Percentiles rank a stretch among this genome's conserved stretches.
Evolutionary conservation across 2,329 filamentous ascomycete genomes (phyloP).

Genomic region (Falciphora oryzae): DNA sequence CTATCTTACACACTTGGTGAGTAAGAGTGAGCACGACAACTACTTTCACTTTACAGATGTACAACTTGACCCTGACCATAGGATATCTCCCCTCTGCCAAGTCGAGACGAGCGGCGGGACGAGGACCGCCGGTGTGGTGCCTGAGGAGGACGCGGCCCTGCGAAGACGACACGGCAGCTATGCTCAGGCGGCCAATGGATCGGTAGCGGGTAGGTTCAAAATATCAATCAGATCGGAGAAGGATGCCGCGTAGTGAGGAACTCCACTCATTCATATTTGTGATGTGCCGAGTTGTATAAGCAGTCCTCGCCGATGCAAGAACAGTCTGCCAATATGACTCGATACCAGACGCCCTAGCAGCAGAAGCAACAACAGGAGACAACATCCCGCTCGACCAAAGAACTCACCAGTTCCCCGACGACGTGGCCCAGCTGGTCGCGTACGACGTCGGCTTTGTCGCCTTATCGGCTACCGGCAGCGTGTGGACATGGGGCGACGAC

Average conservation of each 20-base stretch:
- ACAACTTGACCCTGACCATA: neutral
- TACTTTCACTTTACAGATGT: neutral
- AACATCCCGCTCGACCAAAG: neutral
- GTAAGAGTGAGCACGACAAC: neutral
- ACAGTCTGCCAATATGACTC: slow-evolving; percentile 24
- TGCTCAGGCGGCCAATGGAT: slow-evolving; percentile 23
- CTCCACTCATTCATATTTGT: neutral
- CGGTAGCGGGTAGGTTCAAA: slow-evolving; percentile 24
- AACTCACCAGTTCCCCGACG: slow-evolving; percentile 16
- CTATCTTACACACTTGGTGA: slow-evolving; percentile 43
- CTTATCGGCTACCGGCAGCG: slow-evolving; percentile 35
- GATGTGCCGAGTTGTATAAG: neutral
- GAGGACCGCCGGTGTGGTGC: slow-evolving; percentile 6
- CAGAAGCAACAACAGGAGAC: neutral
- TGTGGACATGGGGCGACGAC: slow-evolving; percentile 52
- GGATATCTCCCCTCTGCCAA: slow-evolving; percentile 2
- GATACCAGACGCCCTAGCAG: slow-evolving; percentile 8
- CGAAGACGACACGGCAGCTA: slow-evolving; percentile 12
- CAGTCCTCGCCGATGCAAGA: slow-evolving; percentile 12
- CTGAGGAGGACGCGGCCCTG: slow-evolving; percentile 1
- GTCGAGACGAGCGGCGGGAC: slow-evolving; percentile 4
- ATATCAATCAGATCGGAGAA: too few species aligned
- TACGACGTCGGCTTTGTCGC: slow-evolving; percentile 46
- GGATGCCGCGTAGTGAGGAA: too few species aligned
- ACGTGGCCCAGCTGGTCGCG: slow-evolving; percentile 36